phyloP scores from a whole-genome alignment of 768 basidiomycete species.

The Agrocybe pediades region DNA sequence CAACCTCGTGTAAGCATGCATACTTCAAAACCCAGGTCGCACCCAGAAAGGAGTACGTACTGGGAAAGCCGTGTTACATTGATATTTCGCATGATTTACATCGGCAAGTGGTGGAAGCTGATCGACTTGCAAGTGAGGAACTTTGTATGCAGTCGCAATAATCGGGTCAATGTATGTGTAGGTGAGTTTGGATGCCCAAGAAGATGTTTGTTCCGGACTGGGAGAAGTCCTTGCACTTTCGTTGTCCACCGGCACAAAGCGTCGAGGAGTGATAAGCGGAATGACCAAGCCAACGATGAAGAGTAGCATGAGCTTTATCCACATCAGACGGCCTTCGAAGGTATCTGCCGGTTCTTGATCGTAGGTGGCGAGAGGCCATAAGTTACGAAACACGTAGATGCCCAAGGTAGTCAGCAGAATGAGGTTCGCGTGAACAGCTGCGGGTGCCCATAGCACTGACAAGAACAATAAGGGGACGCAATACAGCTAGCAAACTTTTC shows the following conservation, averaged over 20 bases:
- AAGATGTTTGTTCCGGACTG: not conserved
- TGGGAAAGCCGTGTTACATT: not conserved
- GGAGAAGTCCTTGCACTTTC: not conserved
- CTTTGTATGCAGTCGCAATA: not conserved
- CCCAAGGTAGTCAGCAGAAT: slow-evolving; percentile 10
- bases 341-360: slow-evolving; percentile 8
- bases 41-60: not conserved
- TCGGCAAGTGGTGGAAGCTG: not conserved
- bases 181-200: not conserved
- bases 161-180: not conserved
- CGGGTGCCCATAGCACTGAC: not conserved
- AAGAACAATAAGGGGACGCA: not conserved
- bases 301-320: slow-evolving; percentile 16
- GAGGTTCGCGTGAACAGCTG: slow-evolving; percentile 5
- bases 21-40: not conserved
- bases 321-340: slow-evolving; percentile 16
- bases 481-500: not conserved
- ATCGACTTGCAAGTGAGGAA: not conserved
- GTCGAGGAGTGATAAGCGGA: slow-evolving; percentile 14
- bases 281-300: slow-evolving; percentile 6
- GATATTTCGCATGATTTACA: not conserved
- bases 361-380: slow-evolving; percentile 18
- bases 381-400: slow-evolving; percentile 17
- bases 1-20: not conserved
- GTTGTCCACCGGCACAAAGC: slow-evolving; percentile 15